Base-by-base conservation (phyloP, 371 early-diverging fungal genomes). In the Mortierella sp. region DNA sequence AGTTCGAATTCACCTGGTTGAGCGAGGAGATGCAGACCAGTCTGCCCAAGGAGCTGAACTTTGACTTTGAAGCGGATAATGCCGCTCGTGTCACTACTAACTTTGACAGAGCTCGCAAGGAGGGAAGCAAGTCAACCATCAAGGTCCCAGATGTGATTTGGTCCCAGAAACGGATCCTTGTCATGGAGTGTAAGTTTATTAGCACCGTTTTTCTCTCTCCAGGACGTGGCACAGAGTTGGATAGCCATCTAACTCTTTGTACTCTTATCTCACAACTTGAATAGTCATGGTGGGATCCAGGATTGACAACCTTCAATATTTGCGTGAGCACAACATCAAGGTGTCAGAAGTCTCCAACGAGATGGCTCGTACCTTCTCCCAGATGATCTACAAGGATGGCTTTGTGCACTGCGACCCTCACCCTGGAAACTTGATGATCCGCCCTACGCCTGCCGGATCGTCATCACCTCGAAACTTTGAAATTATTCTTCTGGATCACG, bases 371-470 rank as follows among this genome's bases (percentile, higher is more conserved):
- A 91, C 93, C 19, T 98, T 96, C 82, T 93, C 94, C 16, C 93
- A 97, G 77, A 98, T 98, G 98, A 97, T 97, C n/a, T 98, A 95
- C 83, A 84, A 93, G 31, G 93, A 97, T 73, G 98, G 96, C 9
- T 95, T 94, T 76, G 92, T 95, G 8, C 96, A 95, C 83, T 96
- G 96, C 74, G 96, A 95, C 88, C 95, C 95, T 71, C 96, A 92
- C 88, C 96, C 96, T 1, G 96, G 96, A 46, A 95, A 95, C 80
- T 80, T 95, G 24, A 88, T 95, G 78, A 93, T 95, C 43, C 90
- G 95, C n/a, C 92, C 94, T 21, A 84, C 89, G 5, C 85, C 89
- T 48, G 70, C 91, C 8, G 84, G 79, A 54, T 86, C 88, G 11
- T 59, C 80, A 14, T 90, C 91, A 0, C 90, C 92, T 28, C 87